Base-by-base conservation (phyloP, 139 green algal species). In the Micractinium sp. region DNA sequence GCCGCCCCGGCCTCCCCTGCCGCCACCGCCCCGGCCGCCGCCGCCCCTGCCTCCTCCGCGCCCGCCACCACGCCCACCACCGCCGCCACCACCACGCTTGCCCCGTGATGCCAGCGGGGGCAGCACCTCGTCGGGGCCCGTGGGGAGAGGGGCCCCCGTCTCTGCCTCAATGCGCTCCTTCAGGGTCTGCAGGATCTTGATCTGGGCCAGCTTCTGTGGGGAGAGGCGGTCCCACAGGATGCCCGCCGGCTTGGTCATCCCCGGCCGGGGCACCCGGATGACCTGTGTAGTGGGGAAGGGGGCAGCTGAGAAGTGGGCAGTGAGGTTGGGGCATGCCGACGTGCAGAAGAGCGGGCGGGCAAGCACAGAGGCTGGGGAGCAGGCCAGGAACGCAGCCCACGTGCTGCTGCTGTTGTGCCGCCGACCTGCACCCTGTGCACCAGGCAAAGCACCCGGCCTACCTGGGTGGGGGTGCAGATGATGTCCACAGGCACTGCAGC, bases 171-270 rank as follows among this genome's bases (percentile, higher is more conserved):
- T 92, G 38, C 90, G 88, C 60, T 69, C 0, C 88, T 97, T 97
- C 14, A 97, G 92, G 85, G 95, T 69, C 67, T 91, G 91, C 87
- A 97, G 90, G 36, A 97, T 89, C 3, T 91, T 88, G 69, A 96
- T 96, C 86, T 95, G 92, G 12, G 47, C 86, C 67, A 96, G 90
- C 90, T 96, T 96, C 81, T 96, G 81, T 0, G 91, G 94, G 19
- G 85, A 90, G 1, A 97, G 93, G 82, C 91, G 91, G 85, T 97
- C 89, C 95, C 95, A 97, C 76, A 97, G 87, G 87, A 97, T 97
- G 83, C 95, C 95, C 33, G 90, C 31, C 4, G 94, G 94, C 86
- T 95, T 95, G 18, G 53, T 36, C 31, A 93, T 63, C 0, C 20
- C 77, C 19, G 90, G 92, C 67, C 88, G 88, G 66, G 92, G 94